Percentiles rank a stretch among this genome's conserved stretches.
phyloP scores from a whole-genome alignment of 208 protist species.

The Crithidia expoeki region DNA sequence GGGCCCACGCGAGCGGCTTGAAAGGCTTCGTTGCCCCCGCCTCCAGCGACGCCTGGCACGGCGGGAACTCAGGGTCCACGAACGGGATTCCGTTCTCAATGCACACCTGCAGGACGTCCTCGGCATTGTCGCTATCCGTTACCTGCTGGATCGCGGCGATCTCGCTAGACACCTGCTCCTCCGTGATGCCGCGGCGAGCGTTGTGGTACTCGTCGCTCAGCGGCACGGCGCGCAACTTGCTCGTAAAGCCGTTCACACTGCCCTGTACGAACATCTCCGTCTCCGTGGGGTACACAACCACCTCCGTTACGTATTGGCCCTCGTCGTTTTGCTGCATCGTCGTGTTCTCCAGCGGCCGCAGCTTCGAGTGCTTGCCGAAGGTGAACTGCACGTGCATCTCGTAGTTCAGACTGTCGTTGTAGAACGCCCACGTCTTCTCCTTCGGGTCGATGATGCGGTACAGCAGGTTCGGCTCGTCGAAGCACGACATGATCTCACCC shows the following conservation, averaged over 20 bases:
- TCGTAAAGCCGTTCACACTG: slow-evolving; percentile 63
- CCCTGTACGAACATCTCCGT: slow-evolving; percentile 81
- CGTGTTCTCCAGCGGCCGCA: slow-evolving; percentile 62
- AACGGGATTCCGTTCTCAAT: slow-evolving; percentile 62
- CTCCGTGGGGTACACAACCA: slow-evolving; percentile 76
- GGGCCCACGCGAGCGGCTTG: slow-evolving; percentile 67
- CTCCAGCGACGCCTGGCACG: slow-evolving; percentile 59
- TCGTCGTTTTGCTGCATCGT: slow-evolving; percentile 40
- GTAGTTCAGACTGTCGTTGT: slow-evolving; percentile 77
- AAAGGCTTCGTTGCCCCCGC: slow-evolving; percentile 58
- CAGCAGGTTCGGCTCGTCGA: slow-evolving; percentile 78
- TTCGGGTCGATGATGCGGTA: slow-evolving; percentile 73
- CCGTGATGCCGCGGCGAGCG: slow-evolving; percentile 34
- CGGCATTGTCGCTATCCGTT: slow-evolving; percentile 46
- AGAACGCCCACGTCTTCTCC: slow-evolving; percentile 79
- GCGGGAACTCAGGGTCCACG: slow-evolving; percentile 78
- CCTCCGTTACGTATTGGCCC: slow-evolving; percentile 47
- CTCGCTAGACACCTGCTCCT: slow-evolving; percentile 44
- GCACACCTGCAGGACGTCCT: slow-evolving; percentile 62
- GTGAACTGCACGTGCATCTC: slow-evolving; percentile 77
- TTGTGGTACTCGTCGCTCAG: slow-evolving; percentile 64
- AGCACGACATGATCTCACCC: slow-evolving; percentile 73
- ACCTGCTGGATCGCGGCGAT: slow-evolving; percentile 44
- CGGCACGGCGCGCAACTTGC: slow-evolving; percentile 62
- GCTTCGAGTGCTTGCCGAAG: slow-evolving; percentile 68